Conservation (phyloP, 768 basidiomycete species). For the Rickenella mellea region DNA sequence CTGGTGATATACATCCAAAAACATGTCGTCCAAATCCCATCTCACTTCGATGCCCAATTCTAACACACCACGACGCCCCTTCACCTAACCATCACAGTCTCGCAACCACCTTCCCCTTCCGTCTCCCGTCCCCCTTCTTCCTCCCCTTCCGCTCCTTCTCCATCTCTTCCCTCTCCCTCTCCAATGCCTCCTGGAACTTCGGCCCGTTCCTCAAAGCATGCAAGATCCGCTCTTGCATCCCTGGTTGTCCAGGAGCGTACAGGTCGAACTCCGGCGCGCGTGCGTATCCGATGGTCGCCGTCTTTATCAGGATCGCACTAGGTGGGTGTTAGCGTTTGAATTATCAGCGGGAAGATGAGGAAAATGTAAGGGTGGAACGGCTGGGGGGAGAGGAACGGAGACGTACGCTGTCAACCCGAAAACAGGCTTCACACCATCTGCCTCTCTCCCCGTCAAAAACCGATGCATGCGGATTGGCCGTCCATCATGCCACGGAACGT, state of each 20-base stretch:
- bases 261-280: slow-evolving; percentile 35
- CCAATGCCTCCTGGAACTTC: slow-evolving; percentile 9
- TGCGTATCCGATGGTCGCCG: slow-evolving; percentile 40
- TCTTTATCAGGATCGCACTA: slow-evolving; percentile 43
- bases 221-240: slow-evolving; percentile 31
- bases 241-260: slow-evolving; percentile 32
- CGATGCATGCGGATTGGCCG: slow-evolving; percentile 47
- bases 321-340: neutral
- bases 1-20: no score
- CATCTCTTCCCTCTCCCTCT: no score
- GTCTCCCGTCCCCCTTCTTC: no score
- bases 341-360: neutral
- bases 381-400: neutral
- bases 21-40: no score
- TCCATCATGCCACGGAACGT: slow-evolving; percentile 37
- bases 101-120: no score
- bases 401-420: slow-evolving; percentile 82
- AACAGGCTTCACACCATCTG: slow-evolving; percentile 79
- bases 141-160: no score
- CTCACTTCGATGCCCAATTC: no score
- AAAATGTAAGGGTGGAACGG: neutral
- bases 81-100: no score
- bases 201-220: slow-evolving; percentile 22
- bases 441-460: slow-evolving; percentile 83
- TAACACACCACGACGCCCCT: no score